Conservation (phyloP, 805 yeast genomes). For the Maudiozyma barnettii region DNA sequence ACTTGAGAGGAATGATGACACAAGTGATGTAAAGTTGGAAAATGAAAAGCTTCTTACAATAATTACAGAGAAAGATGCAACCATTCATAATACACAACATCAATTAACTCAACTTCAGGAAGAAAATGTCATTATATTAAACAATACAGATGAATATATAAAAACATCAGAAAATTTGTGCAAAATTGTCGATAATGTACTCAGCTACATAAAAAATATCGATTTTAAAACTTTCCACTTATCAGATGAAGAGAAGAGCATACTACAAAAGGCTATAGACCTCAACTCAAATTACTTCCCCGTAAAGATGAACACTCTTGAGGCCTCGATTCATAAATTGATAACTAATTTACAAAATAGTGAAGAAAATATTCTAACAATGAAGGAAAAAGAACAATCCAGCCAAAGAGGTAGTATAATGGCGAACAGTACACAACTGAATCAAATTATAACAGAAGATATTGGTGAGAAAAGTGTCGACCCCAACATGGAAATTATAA, state of each 20-base stretch:
- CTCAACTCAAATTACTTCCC: conserved; percentile 20
- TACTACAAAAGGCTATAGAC: conserved; percentile 14
- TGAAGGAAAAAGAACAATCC: background rate
- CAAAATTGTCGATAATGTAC: conserved; percentile 15
- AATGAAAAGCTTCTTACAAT: conserved; percentile 6
- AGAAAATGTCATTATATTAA: conserved; percentile 21
- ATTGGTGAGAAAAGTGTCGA: conserved; percentile 6
- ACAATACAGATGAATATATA: conserved; percentile 23
- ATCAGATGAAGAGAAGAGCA: conserved; percentile 14
- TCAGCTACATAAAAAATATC: conserved; percentile 3
- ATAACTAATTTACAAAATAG: conserved; percentile 6
- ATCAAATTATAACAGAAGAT: background rate
- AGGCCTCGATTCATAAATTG: conserved; percentile 12
- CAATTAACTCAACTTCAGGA: conserved; percentile 19
- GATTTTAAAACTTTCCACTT: conserved; percentile 3
- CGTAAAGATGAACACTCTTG: conserved; percentile 23
- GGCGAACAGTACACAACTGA: conserved; percentile 17
- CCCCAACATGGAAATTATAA: conserved; percentile 20
- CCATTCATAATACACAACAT: conserved; percentile 12
- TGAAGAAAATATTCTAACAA: background rate
- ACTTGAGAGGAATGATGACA: conserved; percentile 14
- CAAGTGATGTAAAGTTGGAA: conserved; percentile 10
- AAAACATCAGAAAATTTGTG: conserved; percentile 21
- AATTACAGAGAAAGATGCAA: background rate
- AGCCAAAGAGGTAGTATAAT: conserved; percentile 5